A percentile compares a stretch with the other conserved stretches of the same genome.
phyloP scores from a whole-genome alignment of 345 rosid species.

The Populus tremula region DNA sequence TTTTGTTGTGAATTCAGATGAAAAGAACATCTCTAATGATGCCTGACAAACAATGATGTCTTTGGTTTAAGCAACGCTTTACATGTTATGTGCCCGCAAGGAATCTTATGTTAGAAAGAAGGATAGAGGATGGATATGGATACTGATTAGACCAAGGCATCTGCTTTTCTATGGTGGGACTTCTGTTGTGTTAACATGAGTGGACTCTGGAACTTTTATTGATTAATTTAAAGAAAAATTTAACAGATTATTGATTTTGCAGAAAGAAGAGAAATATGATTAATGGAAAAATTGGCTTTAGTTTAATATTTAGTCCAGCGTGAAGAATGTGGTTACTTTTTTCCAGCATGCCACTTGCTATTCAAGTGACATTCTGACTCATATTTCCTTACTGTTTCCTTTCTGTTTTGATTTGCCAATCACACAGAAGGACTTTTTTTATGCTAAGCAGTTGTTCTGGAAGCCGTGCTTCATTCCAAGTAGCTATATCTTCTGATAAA shows the following conservation, averaged over 20 bases:
- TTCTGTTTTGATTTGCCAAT: conserved; percentile 5
- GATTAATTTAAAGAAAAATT: background rate
- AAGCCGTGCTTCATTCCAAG: conserved; percentile 15
- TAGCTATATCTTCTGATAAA: conserved; percentile 13
- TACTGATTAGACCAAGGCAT: background rate
- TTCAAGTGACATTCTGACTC: background rate
- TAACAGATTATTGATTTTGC: background rate
- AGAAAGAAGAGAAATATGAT: background rate
- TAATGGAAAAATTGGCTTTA: background rate
- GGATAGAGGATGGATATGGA: background rate
- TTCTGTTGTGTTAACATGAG: background rate
- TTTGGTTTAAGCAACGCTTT: background rate
- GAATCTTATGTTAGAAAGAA: background rate
- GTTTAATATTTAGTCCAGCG: background rate
- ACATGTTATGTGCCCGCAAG: background rate
- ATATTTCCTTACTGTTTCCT: background rate
- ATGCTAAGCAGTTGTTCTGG: conserved; percentile 18
- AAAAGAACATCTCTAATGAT: background rate
- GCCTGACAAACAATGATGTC: background rate
- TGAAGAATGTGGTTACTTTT: background rate
- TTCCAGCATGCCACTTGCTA: background rate
- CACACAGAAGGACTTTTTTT: conserved; percentile 13
- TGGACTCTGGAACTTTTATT: background rate
- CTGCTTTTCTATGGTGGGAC: background rate
- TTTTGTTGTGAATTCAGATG: background rate